phyloP scores from a whole-genome alignment of 306 rosid species.

The Malus domestica region DNA sequence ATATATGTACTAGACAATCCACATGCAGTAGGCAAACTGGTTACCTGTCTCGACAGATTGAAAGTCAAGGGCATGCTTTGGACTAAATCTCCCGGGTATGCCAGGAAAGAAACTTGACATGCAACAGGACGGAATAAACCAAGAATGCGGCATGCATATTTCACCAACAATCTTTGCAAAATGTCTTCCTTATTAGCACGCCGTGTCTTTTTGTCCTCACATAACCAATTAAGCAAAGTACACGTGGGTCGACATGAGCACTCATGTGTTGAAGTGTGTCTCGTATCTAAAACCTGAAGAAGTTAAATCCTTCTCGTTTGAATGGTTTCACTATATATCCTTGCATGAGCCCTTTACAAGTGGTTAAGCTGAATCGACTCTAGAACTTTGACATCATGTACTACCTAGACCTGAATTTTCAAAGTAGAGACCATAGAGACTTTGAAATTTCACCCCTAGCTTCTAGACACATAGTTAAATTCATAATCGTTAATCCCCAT shows the following conservation, averaged over 20 bases:
- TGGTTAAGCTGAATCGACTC: background rate
- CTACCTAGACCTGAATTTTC: background rate
- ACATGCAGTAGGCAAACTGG: background rate
- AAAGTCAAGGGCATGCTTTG: constrained; percentile 2
- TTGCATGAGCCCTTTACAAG: no score
- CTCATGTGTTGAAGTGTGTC: background rate
- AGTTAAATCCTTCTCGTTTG: no score
- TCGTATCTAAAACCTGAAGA: background rate
- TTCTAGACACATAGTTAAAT: background rate
- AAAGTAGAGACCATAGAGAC: background rate
- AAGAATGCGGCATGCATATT: background rate
- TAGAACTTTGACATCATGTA: background rate
- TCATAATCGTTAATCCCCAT: background rate
- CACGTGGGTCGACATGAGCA: background rate
- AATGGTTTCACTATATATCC: background rate
- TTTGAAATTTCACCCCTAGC: background rate
- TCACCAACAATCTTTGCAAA: background rate
- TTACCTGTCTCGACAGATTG: background rate
- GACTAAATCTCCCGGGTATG: background rate
- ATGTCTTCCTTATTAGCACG: background rate
- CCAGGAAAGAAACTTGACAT: background rate
- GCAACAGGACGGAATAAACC: background rate
- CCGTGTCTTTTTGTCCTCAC: background rate
- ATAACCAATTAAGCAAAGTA: background rate
- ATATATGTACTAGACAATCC: background rate